phyloP scores from a whole-genome alignment of 495 filamentous ascomycete genomes.

The Parathielavia hyrcaniae region DNA sequence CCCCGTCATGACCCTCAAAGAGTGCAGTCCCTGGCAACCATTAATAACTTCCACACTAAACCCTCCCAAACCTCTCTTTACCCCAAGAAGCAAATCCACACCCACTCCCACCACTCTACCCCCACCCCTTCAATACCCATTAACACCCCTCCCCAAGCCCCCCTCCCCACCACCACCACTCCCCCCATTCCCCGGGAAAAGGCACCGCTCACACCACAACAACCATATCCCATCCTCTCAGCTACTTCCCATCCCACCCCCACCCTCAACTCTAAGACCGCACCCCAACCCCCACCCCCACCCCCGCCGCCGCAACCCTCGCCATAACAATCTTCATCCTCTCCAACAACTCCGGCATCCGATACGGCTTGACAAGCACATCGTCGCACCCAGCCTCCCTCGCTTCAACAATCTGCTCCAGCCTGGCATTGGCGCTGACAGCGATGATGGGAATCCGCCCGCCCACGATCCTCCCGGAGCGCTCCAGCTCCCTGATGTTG shows the following conservation, averaged over 20 bases:
- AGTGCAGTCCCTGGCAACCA: too few species aligned
- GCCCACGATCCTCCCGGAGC: slow-evolving; percentile 40
- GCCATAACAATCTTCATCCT: slow-evolving; percentile 49
- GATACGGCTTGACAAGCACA: slow-evolving; percentile 43
- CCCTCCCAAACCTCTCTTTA: too few species aligned
- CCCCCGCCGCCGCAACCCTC: slow-evolving; percentile 38
- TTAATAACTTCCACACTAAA: too few species aligned
- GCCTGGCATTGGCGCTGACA: slow-evolving; percentile 68
- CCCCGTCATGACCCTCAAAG: too few species aligned
- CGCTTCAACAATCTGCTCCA: slow-evolving; percentile 60
- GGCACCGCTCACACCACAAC: too few species aligned
- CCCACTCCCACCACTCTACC: not conserved
- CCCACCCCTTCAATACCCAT: too few species aligned
- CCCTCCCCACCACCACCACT: not conserved
- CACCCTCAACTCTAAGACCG: too few species aligned
- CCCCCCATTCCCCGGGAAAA: too few species aligned
- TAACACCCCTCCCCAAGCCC: too few species aligned
- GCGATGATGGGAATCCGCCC: slow-evolving; percentile 67
- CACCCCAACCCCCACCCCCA: not conserved
- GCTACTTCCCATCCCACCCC: not conserved
- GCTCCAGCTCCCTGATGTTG: slow-evolving; percentile 59
- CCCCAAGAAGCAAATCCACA: too few species aligned
- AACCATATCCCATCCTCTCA: too few species aligned
- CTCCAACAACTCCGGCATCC: slow-evolving; percentile 43
- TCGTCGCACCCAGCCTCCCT: slow-evolving; percentile 54